A percentile compares a stretch with the other conserved stretches of the same genome.
These are phyloP conservation scores for Mortierella claussenii DNA, from an alignment of 192 early-diverging fungal genomes.

Conservation along the genomic window DNA sequence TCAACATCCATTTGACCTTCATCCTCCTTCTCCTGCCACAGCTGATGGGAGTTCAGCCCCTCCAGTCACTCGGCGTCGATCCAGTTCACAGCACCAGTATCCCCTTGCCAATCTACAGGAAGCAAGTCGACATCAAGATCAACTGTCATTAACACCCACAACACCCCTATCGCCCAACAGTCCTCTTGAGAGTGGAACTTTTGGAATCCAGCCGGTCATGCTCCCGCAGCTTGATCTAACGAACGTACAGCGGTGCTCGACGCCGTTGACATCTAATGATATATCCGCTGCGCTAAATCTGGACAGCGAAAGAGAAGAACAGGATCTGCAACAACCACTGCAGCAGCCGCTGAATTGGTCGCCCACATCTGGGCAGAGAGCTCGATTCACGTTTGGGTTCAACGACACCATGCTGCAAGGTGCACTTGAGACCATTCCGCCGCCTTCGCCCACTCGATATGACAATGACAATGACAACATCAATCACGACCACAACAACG, in stretches of 20 bases:
- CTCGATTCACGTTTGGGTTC: conserved; percentile 39
- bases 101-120: no score
- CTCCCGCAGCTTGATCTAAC: background rate
- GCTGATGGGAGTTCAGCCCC: background rate
- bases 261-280: background rate
- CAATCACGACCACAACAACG: background rate
- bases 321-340: background rate
- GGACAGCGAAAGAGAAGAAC: background rate
- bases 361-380: background rate
- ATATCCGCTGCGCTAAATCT: background rate
- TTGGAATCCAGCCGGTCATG: background rate
- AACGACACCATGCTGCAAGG: conserved; percentile 9
- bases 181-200: conserved; percentile 26
- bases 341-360: background rate
- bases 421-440: background rate
- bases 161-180: background rate
- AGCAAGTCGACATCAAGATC: background rate
- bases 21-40: background rate
- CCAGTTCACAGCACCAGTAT: background rate
- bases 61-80: background rate
- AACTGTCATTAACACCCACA: conserved; percentile 15
- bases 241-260: background rate
- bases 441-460: background rate
- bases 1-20: conserved; percentile 2
- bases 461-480: background rate